Evolutionary conservation across 2,329 filamentous ascomycete species (phyloP), one percentile per base, ranked within the genome.

Genomic region (Penicillium fuscoglaucum): DNA sequence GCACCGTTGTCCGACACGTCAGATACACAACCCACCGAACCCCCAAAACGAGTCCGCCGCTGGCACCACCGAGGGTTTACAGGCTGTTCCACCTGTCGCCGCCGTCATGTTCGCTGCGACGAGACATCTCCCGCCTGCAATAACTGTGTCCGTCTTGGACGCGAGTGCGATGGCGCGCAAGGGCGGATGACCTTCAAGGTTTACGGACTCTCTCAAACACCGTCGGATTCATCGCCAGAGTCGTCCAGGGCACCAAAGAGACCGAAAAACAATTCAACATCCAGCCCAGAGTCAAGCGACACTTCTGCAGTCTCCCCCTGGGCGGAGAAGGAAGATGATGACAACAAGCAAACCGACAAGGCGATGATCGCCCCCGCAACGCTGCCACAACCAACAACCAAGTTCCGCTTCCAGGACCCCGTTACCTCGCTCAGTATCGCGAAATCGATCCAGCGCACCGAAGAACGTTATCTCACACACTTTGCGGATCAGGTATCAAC

Each of bases 21-120:
- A 33, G 41, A 47, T 29, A 43, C 54, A 29, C 47, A 40, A 41
- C 37, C 33, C 45, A 33, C 24, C 31, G 43, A 43, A 59, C 49
- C 61, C 66, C 49, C 62, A 45, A 74, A 73, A 58, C 71, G 72
- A 54, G 70, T 73, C 47, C 72, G 72, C 28, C 66, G 71, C 65
- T 77, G 75, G 75, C 75, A 77, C 62, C 74, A 76, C 46, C 73
- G 75, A 33, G 74, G 74, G 9, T 77, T 77, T 53, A 77, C 75
- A 1, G 75, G 75, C 10, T 78, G 75, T 56, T 72, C 72, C 35
- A 76, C 74, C 54, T 78, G 75, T 60, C 73, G 74, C 48, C 69
- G 73, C 35, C 73, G 75, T 28, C 75, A 77, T 67, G 74, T 71
- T 50, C 73, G 70, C 62, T 75, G 73, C 55, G 73, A 75, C 45